Evolutionary conservation across 129 eudicot genomes (phyloP).

Genomic region (Lactuca saligna): DNA sequence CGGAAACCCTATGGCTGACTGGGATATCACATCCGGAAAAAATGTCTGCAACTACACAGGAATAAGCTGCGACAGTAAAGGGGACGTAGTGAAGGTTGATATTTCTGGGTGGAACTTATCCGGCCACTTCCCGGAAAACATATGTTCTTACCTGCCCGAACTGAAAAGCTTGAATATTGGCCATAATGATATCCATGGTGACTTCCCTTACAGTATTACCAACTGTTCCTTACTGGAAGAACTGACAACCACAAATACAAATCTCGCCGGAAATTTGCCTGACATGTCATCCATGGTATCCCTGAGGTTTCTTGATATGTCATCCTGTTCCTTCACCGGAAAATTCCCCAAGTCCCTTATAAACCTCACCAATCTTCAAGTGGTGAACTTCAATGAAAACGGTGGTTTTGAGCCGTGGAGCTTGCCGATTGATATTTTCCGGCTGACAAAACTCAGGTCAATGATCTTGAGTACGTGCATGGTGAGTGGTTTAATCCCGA

Average conservation of each 20-base stretch:
- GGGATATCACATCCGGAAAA: constrained; percentile 36
- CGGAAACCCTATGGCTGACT: constrained; percentile 41
- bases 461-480: constrained; percentile 59
- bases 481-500: constrained; percentile 56
- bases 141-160: constrained; percentile 65
- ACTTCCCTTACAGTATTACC: constrained; percentile 53
- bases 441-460: constrained; percentile 50
- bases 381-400: constrained; percentile 68
- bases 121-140: constrained; percentile 60
- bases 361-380: constrained; percentile 62
- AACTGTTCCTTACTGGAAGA: constrained; percentile 64
- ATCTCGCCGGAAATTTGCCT: constrained; percentile 51
- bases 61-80: constrained; percentile 51
- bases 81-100: constrained; percentile 42
- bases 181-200: constrained; percentile 49
- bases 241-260: constrained; percentile 44
- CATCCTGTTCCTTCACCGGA: constrained; percentile 51
- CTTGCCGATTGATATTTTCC: constrained; percentile 51
- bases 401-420: constrained; percentile 47
- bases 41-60: constrained; percentile 56
- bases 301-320: constrained; percentile 56
- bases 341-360: constrained; percentile 59
- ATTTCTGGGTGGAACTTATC: constrained; percentile 56
- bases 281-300: constrained; percentile 60
- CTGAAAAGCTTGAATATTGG: constrained; percentile 49